Evolutionary conservation across 192 early-diverging fungal genomes (phyloP), one percentile per base, ranked within the genome.

Genomic region (Gamsiella multidivaricata): DNA sequence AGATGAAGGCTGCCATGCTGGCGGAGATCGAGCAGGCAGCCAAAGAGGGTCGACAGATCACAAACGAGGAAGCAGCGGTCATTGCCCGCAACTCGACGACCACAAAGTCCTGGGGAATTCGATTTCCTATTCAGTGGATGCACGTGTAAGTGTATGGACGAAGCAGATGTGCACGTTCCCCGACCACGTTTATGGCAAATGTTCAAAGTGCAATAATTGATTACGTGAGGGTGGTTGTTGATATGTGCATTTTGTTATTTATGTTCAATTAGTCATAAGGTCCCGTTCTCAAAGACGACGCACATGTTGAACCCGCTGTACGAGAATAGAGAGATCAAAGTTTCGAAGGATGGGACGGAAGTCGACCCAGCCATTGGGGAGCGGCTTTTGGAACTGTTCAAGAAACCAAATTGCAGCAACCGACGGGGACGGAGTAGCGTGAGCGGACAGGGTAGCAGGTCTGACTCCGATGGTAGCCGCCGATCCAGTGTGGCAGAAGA

Each of bases 321-420:
- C 54, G 80, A 82, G 11, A 81, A 85, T 54, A 57, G 84, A 34
- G 84, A 85, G 43, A 69, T 85, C 43, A 85, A 85, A 55, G 80
- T 83, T 5, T 83, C 81, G 28, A 74, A 82, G 39, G 84, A 85
- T 53, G 84, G 84, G 45, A 85, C 84, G 1, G 84, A 85, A 34
- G 65, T 85, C 0, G 84, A 82, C 12, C 61, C 81, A 9, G 18
- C 60, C 4, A 80, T 85, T 23, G 84, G 84, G 0, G 81, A 82
- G 57, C 58, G 69, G 29, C 54, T 85, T 14, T 17, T 85, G 5
- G 61, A 54, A 11, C 61, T 80, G 18, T 85, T 85, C 47, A 63
- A 69, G 46, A 78, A 71, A 42, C n/a, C 75, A 0, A 56, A 28
- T 20, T 36, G 36, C 28, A 50, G 45, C 29, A 65, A 32, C 22